Base-by-base conservation (phyloP, 2,329 filamentous ascomycete species). In the Exophiala lecanii-corni region DNA sequence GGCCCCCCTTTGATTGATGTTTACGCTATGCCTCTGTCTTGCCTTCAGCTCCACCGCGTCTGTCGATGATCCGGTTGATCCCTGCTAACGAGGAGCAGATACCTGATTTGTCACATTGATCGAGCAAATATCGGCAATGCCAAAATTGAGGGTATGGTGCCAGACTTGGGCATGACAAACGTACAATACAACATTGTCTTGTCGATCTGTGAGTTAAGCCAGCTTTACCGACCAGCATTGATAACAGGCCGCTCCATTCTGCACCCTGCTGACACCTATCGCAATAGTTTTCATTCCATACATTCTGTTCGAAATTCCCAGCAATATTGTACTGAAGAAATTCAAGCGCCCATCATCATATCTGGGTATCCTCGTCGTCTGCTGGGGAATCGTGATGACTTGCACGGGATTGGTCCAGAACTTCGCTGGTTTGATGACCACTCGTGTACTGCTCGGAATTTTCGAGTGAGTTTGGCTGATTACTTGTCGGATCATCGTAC, bases 101-200 rank as follows among this genome's bases (percentile, higher is more conserved):
- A n/a, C n/a, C 70, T 86, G 0, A 84, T 86, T 55, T 84, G 81
- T 64, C 86, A 85, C 62, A 84, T 86, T 50, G 82, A 72, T 47
- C 60, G 82, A 9, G 79, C 82, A 17, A 86, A 86, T 46, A 82
- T 86, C 28, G 82, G 81, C 79, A 57, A 57, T 54, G 69, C 68
- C 3, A 62, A 67, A 3, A 57, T 70, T 5, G 59, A 66, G 36
- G 67, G 68, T 3, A 53, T 72, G 47, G 62, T 68, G 44, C 54
- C 52, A 32, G 62, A 68, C 33, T 55, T 72, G 33, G 44, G 60
- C 28, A 68, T 73, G 67, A 59, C 54, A 2, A 60, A 62, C 3
- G 61, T 66, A 32, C 62, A 69, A 26, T 72, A 67, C 39, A 47
- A 47, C 36, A 39, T 28, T 5, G 39, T 39, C 9, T 21, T 45